Percentiles rank a stretch among this genome's conserved stretches.
Evolutionary conservation across 495 filamentous ascomycete species (phyloP).

Genomic region (Aspergillus cristatus): DNA sequence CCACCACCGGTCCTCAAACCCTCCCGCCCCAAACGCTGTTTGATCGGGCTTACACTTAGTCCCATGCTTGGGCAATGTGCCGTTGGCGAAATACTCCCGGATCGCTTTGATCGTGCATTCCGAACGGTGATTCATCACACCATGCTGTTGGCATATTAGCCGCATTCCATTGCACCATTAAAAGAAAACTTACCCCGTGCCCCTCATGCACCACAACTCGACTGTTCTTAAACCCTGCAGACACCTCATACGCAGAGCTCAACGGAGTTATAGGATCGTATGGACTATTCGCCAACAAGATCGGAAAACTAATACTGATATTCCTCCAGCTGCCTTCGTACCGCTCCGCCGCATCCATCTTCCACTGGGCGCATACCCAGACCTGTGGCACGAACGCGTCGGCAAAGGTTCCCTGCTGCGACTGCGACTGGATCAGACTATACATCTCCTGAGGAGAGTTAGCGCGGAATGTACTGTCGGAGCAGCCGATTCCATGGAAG

Average conservation of each 20-base stretch:
- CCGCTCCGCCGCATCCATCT: conserved; percentile 30
- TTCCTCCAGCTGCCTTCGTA: conserved; percentile 32
- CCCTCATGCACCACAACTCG: conserved; percentile 31
- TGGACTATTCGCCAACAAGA: conserved; percentile 35
- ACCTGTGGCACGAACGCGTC: conserved; percentile 9
- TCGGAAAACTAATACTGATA: conserved; percentile 34
- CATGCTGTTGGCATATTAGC: not conserved
- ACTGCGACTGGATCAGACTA: not conserved
- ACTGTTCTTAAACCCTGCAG: conserved; percentile 32
- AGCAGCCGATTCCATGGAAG: not conserved
- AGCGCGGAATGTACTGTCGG: not conserved
- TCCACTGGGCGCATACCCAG: conserved; percentile 39
- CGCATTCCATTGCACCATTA: not conserved
- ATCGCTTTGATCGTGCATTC: not conserved
- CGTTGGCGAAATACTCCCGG: not conserved
- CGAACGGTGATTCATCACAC: not conserved
- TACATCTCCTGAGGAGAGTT: conserved; percentile 3
- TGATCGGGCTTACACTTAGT: not conserved
- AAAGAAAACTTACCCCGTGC: conserved; percentile 15
- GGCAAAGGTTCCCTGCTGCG: conserved; percentile 8
- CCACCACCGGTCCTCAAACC: too few relatives aligned
- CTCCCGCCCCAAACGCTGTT: too few relatives aligned
- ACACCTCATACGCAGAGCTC: conserved; percentile 32
- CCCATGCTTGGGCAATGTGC: not conserved
- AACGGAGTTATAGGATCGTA: conserved; percentile 36